Evolutionary conservation across 192 early-diverging fungal genomes (phyloP), one percentile per base, ranked within the genome.

Genomic region (Fimicolochytrium jonesii): DNA sequence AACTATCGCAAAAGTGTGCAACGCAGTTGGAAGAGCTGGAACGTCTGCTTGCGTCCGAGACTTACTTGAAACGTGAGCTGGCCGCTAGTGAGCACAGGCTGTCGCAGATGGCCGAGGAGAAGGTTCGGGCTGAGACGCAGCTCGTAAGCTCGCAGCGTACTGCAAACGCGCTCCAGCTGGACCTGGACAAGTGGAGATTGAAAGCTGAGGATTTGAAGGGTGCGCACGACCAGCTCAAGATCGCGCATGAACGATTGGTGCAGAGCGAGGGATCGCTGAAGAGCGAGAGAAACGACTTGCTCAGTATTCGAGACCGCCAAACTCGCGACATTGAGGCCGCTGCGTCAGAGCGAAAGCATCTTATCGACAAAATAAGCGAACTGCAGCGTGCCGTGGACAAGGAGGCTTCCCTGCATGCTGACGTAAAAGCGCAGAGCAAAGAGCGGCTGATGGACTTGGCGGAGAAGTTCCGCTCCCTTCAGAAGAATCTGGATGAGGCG

Each of bases 401-500:
- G 11, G 72, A 76, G 44, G 57, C 55, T 13, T 35, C 58, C 9
- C 41, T 64, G 11, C 69, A 78, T 25, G 15, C 47, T 15, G 73
- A 77, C 9, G 31, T 75, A 11, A 75, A 70, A 55, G 46, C 62
- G 22, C 42, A 63, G 13, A 81, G 69, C 50, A 69, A 77, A 34
- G 71, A 73, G 22, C 74, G 74, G 48, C 59, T 81, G 25, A 47
- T 65, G 10, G 22, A 25, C 6, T 61, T 76, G 5, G 59, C 73
- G n/a, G 72, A 71, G 18, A 77, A 77, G 61, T 67, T 81, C 28
- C 26, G 66, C 20, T 69, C 69, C 25, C 58, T 76, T 30, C 75
- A 77, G 44, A 49, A 29, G 5, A 45, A 67, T 10, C 64, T 81
- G 6, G 20, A 25, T 29, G 68, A 71, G 22, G 63, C 75, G 26